phyloP scores from a whole-genome alignment of 371 early-diverging fungal species.

The Syncephalastrum contaminatum region DNA sequence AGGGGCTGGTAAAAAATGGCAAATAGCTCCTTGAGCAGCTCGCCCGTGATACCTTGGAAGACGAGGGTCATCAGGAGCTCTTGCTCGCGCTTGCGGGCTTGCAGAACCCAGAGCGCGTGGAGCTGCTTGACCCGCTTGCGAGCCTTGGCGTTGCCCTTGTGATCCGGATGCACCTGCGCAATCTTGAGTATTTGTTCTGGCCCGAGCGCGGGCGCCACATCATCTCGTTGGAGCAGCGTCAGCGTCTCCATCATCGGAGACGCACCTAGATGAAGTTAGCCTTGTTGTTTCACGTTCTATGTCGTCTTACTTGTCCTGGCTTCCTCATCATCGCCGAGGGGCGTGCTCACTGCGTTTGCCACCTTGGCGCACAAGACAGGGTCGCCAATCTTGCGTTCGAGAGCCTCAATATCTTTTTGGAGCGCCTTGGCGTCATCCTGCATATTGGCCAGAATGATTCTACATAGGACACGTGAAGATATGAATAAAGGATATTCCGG shows the following conservation, averaged over 20 bases:
- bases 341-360: slow-evolving; percentile 50
- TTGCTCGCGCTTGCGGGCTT: slow-evolving; percentile 52
- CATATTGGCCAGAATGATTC: slow-evolving; percentile 55
- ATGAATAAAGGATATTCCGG: background rate
- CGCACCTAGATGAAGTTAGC: background rate
- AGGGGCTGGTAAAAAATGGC: slow-evolving; percentile 60
- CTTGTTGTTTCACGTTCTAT: background rate
- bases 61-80: slow-evolving; percentile 48
- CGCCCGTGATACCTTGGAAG: slow-evolving; percentile 58
- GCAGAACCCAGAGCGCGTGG: slow-evolving; percentile 42
- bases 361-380: slow-evolving; percentile 55
- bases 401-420: slow-evolving; percentile 48
- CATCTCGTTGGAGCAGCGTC: slow-evolving; percentile 40
- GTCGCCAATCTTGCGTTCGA: slow-evolving; percentile 50
- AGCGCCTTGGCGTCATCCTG: slow-evolving; percentile 51
- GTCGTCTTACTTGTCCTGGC: slow-evolving; percentile 12
- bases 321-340: slow-evolving; percentile 21
- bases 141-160: slow-evolving; percentile 14
- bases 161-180: slow-evolving; percentile 18
- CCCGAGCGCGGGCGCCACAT: slow-evolving; percentile 42
- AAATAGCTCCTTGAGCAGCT: slow-evolving; percentile 58
- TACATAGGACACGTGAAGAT: slow-evolving; percentile 8
- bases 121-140: slow-evolving; percentile 31
- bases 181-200: slow-evolving; percentile 41
- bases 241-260: slow-evolving; percentile 28